Percentiles rank a stretch among this genome's conserved stretches.
Conservation (phyloP, 305 asterid genomes). For the Solanum aculeatissimum region DNA sequence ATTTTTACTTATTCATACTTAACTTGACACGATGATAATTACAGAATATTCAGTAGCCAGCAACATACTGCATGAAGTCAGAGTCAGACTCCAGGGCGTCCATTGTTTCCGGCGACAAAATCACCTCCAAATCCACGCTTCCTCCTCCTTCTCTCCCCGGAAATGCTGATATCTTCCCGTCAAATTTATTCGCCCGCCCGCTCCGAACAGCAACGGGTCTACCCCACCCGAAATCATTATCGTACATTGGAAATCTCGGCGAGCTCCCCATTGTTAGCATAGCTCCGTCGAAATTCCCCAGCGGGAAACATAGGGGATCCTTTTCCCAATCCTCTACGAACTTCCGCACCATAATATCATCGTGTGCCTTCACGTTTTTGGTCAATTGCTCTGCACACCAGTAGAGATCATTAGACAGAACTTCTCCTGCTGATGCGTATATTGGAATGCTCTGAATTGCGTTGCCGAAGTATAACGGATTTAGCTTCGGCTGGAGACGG, state of each 20-base stretch:
- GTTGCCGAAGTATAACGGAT: conserved; percentile 57
- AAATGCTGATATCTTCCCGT: conserved; percentile 60
- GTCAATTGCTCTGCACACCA: conserved; percentile 34
- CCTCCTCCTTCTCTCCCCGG: conserved; percentile 50
- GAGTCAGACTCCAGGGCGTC: conserved; percentile 34
- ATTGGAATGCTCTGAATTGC: conserved; percentile 63
- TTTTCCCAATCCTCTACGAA: conserved; percentile 21
- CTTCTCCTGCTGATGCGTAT: conserved; percentile 35
- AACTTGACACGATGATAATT: background rate
- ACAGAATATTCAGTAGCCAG: background rate
- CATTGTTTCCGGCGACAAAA: conserved; percentile 49
- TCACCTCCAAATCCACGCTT: conserved; percentile 55
- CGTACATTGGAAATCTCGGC: conserved; percentile 65
- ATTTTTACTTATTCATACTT: background rate
- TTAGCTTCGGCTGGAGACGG: conserved; percentile 51
- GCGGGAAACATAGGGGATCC: conserved; percentile 32
- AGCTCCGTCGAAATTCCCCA: conserved; percentile 62
- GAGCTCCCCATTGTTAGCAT: conserved; percentile 72
- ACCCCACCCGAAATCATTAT: conserved; percentile 73
- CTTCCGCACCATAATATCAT: conserved; percentile 6
- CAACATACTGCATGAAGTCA: conserved; percentile 54
- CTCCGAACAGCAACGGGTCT: conserved; percentile 42
- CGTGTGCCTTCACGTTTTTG: conserved; percentile 16
- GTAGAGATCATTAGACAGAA: conserved; percentile 12
- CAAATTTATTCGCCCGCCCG: conserved; percentile 54